Percentiles rank a stretch among this genome's conserved stretches.
Evolutionary conservation across 2,329 filamentous ascomycete genomes (phyloP).

Genomic region (Aspergillus sp.): DNA sequence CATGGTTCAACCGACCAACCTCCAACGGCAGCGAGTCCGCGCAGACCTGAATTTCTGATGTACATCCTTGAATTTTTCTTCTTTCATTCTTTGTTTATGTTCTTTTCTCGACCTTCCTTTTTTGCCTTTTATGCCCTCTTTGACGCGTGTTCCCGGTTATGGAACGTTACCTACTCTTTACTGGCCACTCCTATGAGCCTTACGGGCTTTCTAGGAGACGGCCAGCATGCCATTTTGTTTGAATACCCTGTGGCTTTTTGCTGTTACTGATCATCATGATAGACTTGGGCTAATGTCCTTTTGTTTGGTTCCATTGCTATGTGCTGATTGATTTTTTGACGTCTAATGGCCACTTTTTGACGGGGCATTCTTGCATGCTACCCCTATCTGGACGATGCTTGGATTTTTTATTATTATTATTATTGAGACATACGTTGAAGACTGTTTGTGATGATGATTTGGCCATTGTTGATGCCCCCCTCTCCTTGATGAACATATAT

Average conservation of each 20-base stretch:
- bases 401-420: not conserved
- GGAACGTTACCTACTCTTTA: slow-evolving; percentile 1
- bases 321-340: slow-evolving; percentile 4
- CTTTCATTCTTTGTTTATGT: slow-evolving; percentile 7
- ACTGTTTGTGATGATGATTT: slow-evolving; percentile 7
- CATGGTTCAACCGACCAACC: slow-evolving; percentile 45
- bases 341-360: not conserved
- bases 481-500: slow-evolving; percentile 21
- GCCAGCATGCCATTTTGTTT: slow-evolving; percentile 16
- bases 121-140: slow-evolving; percentile 2
- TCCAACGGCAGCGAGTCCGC: slow-evolving; percentile 23
- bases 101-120: slow-evolving; percentile 5
- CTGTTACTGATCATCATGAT: slow-evolving; percentile 13
- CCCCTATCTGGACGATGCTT: slow-evolving; percentile 7
- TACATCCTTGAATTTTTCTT: not conserved
- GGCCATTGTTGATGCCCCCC: slow-evolving; percentile 12
- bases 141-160: not conserved
- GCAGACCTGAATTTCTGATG: slow-evolving; percentile 8
- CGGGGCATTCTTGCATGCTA: slow-evolving; percentile 1
- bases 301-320: not conserved
- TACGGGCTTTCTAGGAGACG: slow-evolving; percentile 11
- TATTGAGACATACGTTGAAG: slow-evolving; percentile 2
- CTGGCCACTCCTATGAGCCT: not conserved
- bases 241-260: slow-evolving; percentile 16
- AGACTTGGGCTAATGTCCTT: slow-evolving; percentile 5